Percentiles rank a stretch among this genome's conserved stretches.
phyloP scores from a whole-genome alignment of 208 protist genomes.

The Leishmania braziliensis region DNA sequence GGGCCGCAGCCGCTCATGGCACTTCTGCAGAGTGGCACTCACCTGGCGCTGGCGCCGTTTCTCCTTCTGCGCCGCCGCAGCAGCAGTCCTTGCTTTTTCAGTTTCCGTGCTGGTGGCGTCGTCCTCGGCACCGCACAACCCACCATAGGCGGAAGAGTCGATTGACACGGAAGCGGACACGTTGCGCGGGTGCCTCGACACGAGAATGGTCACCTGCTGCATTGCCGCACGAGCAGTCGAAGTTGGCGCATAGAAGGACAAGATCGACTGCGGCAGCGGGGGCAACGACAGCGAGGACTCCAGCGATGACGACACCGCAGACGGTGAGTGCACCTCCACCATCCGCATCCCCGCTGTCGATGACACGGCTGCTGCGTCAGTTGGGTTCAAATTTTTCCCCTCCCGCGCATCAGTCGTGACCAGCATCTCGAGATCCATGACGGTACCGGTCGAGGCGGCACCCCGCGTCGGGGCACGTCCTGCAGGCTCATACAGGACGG shows the following conservation, averaged over 20 bases:
- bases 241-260: not conserved
- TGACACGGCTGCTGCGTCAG: not conserved
- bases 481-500: conserved; percentile 63
- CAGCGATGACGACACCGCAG: conserved; percentile 1
- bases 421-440: not conserved
- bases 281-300: conserved; percentile 4
- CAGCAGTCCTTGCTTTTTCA: conserved; percentile 4
- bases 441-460: no score
- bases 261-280: not conserved
- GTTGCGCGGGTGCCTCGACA: no score
- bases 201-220: not conserved
- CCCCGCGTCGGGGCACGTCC: not conserved
- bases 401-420: not conserved
- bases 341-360: not conserved
- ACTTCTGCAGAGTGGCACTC: conserved; percentile 15
- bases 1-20: conserved; percentile 38
- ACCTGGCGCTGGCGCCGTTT: conserved; percentile 14
- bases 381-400: not conserved
- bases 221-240: not conserved
- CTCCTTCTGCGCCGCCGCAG: conserved; percentile 11
- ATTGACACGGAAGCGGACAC: not conserved
- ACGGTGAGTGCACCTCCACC: not conserved
- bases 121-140: not conserved
- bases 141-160: not conserved
- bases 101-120: not conserved